Conservation (phyloP, 2,329 filamentous ascomycete species). For the Fusarium piperis region DNA sequence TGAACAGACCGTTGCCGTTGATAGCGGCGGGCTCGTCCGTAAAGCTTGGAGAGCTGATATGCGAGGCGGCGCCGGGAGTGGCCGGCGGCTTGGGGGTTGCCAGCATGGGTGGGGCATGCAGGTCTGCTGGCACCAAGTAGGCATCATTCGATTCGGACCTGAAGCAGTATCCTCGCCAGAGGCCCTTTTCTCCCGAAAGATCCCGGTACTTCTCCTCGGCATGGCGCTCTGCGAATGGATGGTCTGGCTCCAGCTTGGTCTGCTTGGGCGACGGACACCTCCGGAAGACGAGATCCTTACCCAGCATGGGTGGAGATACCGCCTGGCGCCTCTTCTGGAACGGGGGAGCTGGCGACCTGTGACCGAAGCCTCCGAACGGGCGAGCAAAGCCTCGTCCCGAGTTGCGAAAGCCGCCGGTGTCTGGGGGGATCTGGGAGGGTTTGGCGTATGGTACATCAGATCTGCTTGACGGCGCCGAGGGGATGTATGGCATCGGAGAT, state of each 20-base stretch:
- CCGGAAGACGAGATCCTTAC: slow-evolving; percentile 81
- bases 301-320: slow-evolving; percentile 86
- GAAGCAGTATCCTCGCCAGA: slow-evolving; percentile 82
- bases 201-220: slow-evolving; percentile 62
- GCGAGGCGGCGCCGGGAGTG: slow-evolving; percentile 52
- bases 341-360: slow-evolving; percentile 47
- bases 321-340: slow-evolving; percentile 60
- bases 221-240: slow-evolving; percentile 64
- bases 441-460: slow-evolving; percentile 37
- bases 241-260: slow-evolving; percentile 84
- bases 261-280: slow-evolving; percentile 84
- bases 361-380: slow-evolving; percentile 54
- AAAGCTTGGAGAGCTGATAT: slow-evolving; percentile 50
- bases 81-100: slow-evolving; percentile 58
- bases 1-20: slow-evolving; percentile 33
- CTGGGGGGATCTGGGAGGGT: slow-evolving; percentile 51
- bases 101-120: slow-evolving; percentile 60
- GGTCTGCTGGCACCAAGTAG: slow-evolving; percentile 53
- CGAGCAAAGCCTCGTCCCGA: slow-evolving; percentile 52
- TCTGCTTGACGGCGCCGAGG: slow-evolving; percentile 31
- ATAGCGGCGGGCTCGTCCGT: slow-evolving; percentile 53
- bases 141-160: slow-evolving; percentile 49
- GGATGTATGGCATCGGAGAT: slow-evolving; percentile 39
- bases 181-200: slow-evolving; percentile 67
- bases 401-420: slow-evolving; percentile 52